Evolutionary conservation across 2,329 filamentous ascomycete genomes (phyloP).

Genomic region (Shiraia sp.): DNA sequence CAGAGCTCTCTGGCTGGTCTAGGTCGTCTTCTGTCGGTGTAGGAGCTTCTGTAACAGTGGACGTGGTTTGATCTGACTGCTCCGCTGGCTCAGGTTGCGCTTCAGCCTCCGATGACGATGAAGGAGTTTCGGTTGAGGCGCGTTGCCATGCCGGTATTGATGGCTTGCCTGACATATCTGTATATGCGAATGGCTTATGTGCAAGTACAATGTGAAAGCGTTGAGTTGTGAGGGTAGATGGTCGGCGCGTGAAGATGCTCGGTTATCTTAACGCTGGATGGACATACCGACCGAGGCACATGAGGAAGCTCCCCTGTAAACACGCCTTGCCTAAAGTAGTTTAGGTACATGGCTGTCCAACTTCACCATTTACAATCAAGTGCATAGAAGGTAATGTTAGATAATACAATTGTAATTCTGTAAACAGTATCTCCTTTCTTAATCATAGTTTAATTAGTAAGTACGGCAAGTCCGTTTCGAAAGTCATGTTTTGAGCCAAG

Average conservation of each 20-base stretch:
- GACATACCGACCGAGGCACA: neutral
- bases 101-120: conserved; percentile 12
- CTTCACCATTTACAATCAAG: neutral
- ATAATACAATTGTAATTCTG: too few relatives aligned
- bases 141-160: conserved; percentile 44
- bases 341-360: neutral
- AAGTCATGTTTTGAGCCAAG: too few relatives aligned
- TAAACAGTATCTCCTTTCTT: too few relatives aligned
- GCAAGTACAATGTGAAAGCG: neutral
- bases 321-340: neutral
- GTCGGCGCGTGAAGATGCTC: conserved; percentile 3
- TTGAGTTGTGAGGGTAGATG: neutral
- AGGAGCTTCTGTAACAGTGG: conserved; percentile 17
- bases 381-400: neutral
- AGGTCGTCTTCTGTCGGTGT: conserved; percentile 13
- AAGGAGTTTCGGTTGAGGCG: conserved; percentile 14
- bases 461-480: too few relatives aligned
- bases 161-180: conserved; percentile 24
- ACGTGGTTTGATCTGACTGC: conserved; percentile 16
- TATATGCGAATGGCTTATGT: neutral
- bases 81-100: conserved; percentile 19
- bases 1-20: conserved; percentile 4
- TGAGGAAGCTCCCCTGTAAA: neutral
- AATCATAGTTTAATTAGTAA: too few relatives aligned
- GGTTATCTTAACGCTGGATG: conserved; percentile 1